Base-by-base conservation (phyloP, 495 filamentous ascomycete genomes). In the Chaetomidium leptoderma region DNA sequence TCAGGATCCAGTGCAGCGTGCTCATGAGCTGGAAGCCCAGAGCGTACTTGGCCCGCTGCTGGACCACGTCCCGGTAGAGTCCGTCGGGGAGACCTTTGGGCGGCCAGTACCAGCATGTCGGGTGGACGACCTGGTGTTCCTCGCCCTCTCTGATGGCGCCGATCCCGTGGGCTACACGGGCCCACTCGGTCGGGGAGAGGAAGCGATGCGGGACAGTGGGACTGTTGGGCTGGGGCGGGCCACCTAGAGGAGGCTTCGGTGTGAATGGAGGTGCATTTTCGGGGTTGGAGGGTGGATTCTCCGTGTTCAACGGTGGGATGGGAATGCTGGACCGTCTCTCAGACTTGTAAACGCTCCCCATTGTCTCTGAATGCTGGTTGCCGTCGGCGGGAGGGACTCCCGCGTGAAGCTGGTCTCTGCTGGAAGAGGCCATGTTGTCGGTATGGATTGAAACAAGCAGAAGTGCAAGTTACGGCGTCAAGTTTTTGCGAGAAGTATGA, bases 61-160 rank as follows among this genome's bases (percentile, higher is more conserved):
- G 21, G n/a, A 77, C 57, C 26, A 75, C 70, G 55, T 79, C 75
- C 32, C 67, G 62, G 50, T 77, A 79, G 5, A 79, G 57, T 0
- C 76, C 76, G 24, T 73, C 67, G 29, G 69, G 70, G n/a, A 77
- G 65, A 4, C 76, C 76, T 50, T 67, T 68, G 9, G 76, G 73
- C 6, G 75, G 72, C 73, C 72, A 78, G 67, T 69, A 65, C 59
- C 68, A 70, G 52, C 65, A 71, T 6, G 69, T 74, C 8, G 69
- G 74, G 32, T 76, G 72, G 17, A 76, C 61, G 2, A 77, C 65
- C 23, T 57, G 63, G 42, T 77, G 70, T n/a, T 70, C 66, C 60
- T 76, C 69, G 42, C 66, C 69, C 29, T 76, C 75, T 16, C 58
- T 64, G 60, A 77, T 71, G n/a, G 74, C 75, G 0, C 76, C 75